Base-by-base conservation (phyloP, 345 rosid species). In the Tarenaya hassleriana region DNA sequence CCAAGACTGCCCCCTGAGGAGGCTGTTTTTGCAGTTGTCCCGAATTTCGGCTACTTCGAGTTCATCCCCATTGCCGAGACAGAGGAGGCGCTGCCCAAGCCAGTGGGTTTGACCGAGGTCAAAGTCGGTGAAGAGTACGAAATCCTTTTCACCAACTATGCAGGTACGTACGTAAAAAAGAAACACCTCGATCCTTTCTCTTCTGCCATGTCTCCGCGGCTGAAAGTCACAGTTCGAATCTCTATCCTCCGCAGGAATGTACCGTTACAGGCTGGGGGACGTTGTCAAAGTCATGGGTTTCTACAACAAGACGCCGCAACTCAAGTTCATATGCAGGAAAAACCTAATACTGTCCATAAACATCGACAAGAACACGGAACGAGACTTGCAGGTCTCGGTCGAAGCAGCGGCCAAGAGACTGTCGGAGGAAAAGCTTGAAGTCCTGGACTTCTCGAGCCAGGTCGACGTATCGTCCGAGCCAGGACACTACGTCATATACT, bases 361-460 rank as follows among this genome's bases (percentile, higher is more conserved):
- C 79, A 88, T 83, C 3, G 99, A 94, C 77, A 94, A 88, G 75
- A 88, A 82, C 89, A 86, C 95, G 0, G 97, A 94, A 50, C 62
- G 77, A 34, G 99, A 88, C 67, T 57, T 94, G 29, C 95, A 94
- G 74, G 46, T 88, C 0, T 71, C 95, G 0, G 94, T 86, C 0
- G 86, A 86, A 44, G 72, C 68, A 12, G 97, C 97, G 3, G 73
- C 71, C 12, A 76, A 72, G 66, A 58, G 72, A 33, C 60, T 82
- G 35, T 70, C 89, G 0, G 87, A 67, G 50, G 87, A 81, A 47
- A 88, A 86, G 47, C 73, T 77, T 0, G 97, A 94, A 47, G 69
- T 94, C 0, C 64, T 88, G 7, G 99, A 94, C 61, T 94, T 81
- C 77, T 78, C 94, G 7, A 88, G 99, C 63, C 73, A 69, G 8